Evolutionary conservation across 345 rosid species (phyloP), one percentile per base, ranked within the genome.

Genomic region (Linum lewisii): DNA sequence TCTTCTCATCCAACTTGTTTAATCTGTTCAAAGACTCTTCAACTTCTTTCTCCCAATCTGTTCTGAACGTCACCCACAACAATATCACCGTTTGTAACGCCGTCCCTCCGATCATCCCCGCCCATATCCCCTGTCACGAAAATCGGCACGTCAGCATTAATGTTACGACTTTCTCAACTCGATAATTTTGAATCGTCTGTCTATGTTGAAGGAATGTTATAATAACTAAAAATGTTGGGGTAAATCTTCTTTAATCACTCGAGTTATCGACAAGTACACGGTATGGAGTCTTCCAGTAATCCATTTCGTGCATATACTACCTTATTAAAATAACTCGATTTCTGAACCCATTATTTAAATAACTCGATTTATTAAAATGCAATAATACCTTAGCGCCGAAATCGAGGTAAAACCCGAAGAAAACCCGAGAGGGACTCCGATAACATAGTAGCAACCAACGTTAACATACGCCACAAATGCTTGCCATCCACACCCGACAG

Each of bases 401-500:
- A 0, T 79, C 72, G 69, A 79, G 80, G 73, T 80, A 76, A 55
- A 85, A 86, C 5, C 96, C 94, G 13, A 85, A 68, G 34, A 84
- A 60, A 57, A 59, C 59, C 0, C 96, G 57, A 84, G 59, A 7
- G 94, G 96, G 11, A 88, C 36, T 5, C 94, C 94, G 11, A 88
- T 66, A n/a, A 75, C 64, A 54, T 86, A 84, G 50, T 82, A 88
- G 21, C 94, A 88, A 21, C 79, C 96, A 0, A 82, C 69, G 15
- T 88, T 88, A 7, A 88, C 83, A 58, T 81, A 85, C 0, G 94
- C 96, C 14, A 86, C 94, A 63, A 75, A 79, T 19, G 77, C 63
- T 79, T 83, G 93, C 93, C 96, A 85, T 26, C 93, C 96, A 13
- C 93, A 85, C 37, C 96, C 96, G 59, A 88, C 93, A 36, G 92